Evolutionary conservation across 805 yeast genomes (phyloP).

Genomic region (Yamadazyma phyllophila): DNA sequence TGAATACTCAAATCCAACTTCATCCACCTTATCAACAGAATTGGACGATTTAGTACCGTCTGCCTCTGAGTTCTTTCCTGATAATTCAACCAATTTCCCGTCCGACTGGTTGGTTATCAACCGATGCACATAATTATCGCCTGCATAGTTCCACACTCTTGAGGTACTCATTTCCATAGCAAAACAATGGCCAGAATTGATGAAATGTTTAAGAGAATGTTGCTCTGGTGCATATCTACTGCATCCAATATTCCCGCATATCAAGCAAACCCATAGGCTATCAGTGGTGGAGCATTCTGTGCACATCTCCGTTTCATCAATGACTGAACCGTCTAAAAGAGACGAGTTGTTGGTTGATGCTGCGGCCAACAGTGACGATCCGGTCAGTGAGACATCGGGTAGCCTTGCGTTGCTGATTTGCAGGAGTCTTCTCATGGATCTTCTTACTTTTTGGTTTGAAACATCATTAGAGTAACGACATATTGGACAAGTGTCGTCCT

Average conservation of each 20-base stretch:
- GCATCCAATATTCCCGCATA: conserved; percentile 92
- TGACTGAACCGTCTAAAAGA: conserved; percentile 3
- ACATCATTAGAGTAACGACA: conserved; percentile 69
- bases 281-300: conserved; percentile 54
- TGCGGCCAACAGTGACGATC: not conserved
- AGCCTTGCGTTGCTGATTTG: conserved; percentile 8
- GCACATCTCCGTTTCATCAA: conserved; percentile 37
- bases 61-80: conserved; percentile 27
- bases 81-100: conserved; percentile 83
- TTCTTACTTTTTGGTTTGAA: conserved; percentile 33
- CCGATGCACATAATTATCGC: conserved; percentile 86
- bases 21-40: conserved; percentile 44
- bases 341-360: not conserved
- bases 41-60: conserved; percentile 4
- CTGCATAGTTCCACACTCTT: conserved; percentile 93
- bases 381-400: conserved; percentile 9
- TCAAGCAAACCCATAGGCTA: conserved; percentile 83
- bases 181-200: conserved; percentile 77
- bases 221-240: conserved; percentile 77
- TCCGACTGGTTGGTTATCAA: conserved; percentile 80
- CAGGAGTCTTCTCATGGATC: conserved; percentile 34
- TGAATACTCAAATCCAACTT: conserved; percentile 73
- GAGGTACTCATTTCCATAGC: conserved; percentile 85
- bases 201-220: conserved; percentile 83
- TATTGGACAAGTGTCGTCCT: conserved; percentile 86